These are phyloP conservation scores for Thinopyrum obtusiflorum DNA, from an alignment of 202 grass and related monocot species.

Conservation along the genomic window DNA sequence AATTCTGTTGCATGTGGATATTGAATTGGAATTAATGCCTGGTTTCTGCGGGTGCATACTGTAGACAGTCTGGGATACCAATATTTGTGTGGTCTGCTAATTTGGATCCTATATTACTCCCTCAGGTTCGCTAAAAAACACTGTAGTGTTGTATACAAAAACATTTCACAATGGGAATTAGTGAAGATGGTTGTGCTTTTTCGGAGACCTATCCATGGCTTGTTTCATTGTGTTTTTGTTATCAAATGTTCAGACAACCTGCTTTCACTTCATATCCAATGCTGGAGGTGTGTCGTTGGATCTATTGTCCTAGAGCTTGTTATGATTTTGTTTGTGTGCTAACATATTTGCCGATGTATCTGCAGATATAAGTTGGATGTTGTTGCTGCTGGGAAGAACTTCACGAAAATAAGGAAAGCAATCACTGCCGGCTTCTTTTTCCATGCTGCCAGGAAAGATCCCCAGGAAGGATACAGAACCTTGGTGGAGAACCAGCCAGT, in stretches of 20 bases:
- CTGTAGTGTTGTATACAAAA: no score
- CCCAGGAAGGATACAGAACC: constrained; percentile 11
- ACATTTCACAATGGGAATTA: background rate
- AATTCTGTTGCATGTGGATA: background rate
- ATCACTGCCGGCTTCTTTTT: constrained; percentile 14
- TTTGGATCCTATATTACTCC: background rate
- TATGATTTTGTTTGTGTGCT: no score
- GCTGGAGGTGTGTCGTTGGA: no score
- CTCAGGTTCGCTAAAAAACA: background rate
- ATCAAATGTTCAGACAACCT: no score
- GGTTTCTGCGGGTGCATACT: background rate
- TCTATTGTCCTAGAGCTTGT: no score
- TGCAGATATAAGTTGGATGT: constrained; percentile 23
- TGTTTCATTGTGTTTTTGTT: no score
- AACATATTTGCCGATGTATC: background rate
- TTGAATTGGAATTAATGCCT: background rate
- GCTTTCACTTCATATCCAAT: no score
- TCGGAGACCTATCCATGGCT: background rate
- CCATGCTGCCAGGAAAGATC: background rate
- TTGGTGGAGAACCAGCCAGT: constrained; percentile 19
- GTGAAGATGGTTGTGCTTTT: background rate
- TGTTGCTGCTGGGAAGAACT: background rate
- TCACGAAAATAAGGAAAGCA: background rate
- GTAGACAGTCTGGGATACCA: no score
- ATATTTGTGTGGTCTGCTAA: background rate